Percentiles rank a stretch among this genome's conserved stretches.
These are phyloP conservation scores for Astrephomene gubernaculifera DNA, from an alignment of 139 green algal species.

Conservation along the genomic window DNA sequence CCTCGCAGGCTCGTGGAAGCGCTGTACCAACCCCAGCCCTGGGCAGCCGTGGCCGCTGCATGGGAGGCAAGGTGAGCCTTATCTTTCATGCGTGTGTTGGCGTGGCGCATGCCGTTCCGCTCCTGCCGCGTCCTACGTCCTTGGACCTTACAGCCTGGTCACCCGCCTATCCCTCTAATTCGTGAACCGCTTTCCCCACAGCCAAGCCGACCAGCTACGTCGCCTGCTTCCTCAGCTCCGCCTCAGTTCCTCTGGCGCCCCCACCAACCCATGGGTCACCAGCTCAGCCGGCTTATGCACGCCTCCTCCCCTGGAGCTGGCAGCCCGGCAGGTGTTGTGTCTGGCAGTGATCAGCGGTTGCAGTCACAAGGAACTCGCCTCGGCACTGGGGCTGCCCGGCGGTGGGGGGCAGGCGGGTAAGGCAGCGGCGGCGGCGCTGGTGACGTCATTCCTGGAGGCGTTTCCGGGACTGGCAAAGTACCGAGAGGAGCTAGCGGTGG, in stretches of 20 bases:
- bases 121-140: too few relatives aligned
- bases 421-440: conserved; percentile 24
- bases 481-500: conserved; percentile 27
- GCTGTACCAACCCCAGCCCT: conserved; percentile 34
- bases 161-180: too few relatives aligned
- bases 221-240: background rate
- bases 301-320: background rate
- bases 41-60: conserved; percentile 12
- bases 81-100: too few relatives aligned
- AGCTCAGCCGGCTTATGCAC: background rate
- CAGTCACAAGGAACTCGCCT: conserved; percentile 34
- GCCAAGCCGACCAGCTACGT: conserved; percentile 25
- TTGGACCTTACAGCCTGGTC: too few relatives aligned
- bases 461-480: conserved; percentile 32
- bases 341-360: background rate
- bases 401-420: conserved; percentile 22
- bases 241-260: background rate
- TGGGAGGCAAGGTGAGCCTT: conserved; percentile 28
- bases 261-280: background rate
- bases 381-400: conserved; percentile 14
- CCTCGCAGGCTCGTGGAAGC: conserved; percentile 12
- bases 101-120: too few relatives aligned
- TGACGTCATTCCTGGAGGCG: conserved; percentile 33
- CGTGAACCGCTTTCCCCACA: background rate
- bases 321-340: background rate